A percentile compares a stretch with the other conserved stretches of the same genome.
phyloP scores from a whole-genome alignment of 108 stramenopile genomes.

The Phaeodactylum tricornutum region DNA sequence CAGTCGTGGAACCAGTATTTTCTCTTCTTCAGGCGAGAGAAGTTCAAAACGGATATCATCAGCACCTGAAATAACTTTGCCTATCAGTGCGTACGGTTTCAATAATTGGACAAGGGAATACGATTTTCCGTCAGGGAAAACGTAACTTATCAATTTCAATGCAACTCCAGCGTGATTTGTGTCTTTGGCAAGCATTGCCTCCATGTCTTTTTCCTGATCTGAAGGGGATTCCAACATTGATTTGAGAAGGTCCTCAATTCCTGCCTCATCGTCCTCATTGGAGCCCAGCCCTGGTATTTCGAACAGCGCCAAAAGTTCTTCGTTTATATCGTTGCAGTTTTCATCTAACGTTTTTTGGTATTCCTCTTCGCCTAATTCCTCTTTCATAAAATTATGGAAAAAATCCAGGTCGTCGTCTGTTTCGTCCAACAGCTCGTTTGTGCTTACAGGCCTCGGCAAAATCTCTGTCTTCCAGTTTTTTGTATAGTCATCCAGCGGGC shows the following conservation, averaged over 20 bases:
- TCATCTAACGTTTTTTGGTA: slow-evolving; percentile 25
- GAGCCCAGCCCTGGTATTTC: slow-evolving; percentile 19
- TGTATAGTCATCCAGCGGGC: slow-evolving; percentile 27
- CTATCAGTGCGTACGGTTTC: slow-evolving; percentile 21
- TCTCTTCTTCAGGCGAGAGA: slow-evolving; percentile 30
- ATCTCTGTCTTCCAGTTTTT: slow-evolving; percentile 20
- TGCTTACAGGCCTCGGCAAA: slow-evolving; percentile 12
- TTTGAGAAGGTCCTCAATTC: slow-evolving; percentile 21
- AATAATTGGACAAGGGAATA: slow-evolving; percentile 38
- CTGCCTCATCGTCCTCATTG: slow-evolving; percentile 18
- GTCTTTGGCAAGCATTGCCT: slow-evolving; percentile 10
- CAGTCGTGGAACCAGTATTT: slow-evolving; percentile 24
- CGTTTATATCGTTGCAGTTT: slow-evolving; percentile 11
- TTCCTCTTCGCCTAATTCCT: slow-evolving; percentile 42
- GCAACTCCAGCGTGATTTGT: slow-evolving; percentile 20
- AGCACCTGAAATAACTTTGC: background rate
- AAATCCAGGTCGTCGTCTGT: slow-evolving; percentile 23
- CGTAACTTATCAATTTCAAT: slow-evolving; percentile 33
- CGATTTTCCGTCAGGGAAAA: slow-evolving; percentile 18
- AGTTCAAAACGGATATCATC: slow-evolving; percentile 22
- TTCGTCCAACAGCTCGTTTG: slow-evolving; percentile 19
- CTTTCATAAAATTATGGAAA: slow-evolving; percentile 33
- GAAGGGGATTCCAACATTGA: slow-evolving; percentile 14
- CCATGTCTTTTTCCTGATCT: background rate
- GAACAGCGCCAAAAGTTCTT: slow-evolving; percentile 25